A percentile compares a stretch with the other conserved stretches of the same genome.
Conservation (phyloP, 2,329 filamentous ascomycete genomes). For the Elsinoe perseae region DNA sequence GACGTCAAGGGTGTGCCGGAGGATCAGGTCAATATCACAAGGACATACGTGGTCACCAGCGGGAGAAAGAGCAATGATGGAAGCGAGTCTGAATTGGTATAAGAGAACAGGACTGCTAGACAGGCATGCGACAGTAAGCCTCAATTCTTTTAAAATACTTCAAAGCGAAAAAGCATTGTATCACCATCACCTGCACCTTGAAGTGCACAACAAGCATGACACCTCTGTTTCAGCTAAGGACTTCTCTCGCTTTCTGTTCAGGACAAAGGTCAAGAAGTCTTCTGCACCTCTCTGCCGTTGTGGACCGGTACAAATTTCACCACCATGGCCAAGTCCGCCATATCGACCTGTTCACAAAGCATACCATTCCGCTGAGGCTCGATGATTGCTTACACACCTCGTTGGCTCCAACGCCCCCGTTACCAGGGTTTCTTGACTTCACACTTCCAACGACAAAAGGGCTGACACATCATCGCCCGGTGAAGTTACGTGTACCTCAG, state of each 20-base stretch:
- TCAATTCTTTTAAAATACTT: too few species aligned
- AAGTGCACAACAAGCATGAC: too few species aligned
- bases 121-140: neutral
- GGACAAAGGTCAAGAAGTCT: too few species aligned
- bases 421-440: neutral
- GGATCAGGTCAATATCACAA: constrained; percentile 5
- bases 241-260: too few species aligned
- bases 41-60: neutral
- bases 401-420: neutral
- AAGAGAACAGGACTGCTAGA: neutral
- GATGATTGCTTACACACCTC: too few species aligned
- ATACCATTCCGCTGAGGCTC: neutral
- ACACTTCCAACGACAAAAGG: neutral
- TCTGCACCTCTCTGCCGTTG: too few species aligned
- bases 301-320: neutral
- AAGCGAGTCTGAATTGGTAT: neutral
- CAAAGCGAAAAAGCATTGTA: too few species aligned
- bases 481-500: neutral
- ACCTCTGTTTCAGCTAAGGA: too few species aligned
- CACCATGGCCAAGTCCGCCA: neutral
- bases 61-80: neutral
- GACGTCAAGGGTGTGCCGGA: neutral
- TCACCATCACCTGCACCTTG: too few species aligned
- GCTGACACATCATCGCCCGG: neutral
- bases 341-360: neutral